Conservation (phyloP, 768 basidiomycete genomes). For the Calocybe indica region DNA sequence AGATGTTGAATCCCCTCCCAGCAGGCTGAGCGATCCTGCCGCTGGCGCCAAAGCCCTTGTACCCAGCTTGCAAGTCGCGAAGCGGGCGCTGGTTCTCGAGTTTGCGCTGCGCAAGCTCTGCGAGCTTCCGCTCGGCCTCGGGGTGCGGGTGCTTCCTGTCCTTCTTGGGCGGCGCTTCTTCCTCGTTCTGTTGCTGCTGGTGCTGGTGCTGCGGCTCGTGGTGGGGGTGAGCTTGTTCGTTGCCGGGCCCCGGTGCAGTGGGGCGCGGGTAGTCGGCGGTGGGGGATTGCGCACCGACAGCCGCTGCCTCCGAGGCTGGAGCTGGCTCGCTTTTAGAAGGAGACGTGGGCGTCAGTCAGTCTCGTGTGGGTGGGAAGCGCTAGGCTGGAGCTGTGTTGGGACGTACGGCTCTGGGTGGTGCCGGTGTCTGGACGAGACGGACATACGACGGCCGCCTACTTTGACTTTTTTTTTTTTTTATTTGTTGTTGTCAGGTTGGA, state of each 20-base stretch:
- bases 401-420: constrained; percentile 27
- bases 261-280: constrained; percentile 49
- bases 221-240: too few relatives aligned
- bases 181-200: constrained; percentile 35
- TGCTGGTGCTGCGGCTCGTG: constrained; percentile 24
- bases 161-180: constrained; percentile 41
- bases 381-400: too few relatives aligned
- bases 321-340: constrained; percentile 9
- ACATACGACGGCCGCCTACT: constrained; percentile 49
- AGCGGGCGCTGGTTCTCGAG: constrained; percentile 43
- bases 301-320: constrained; percentile 8
- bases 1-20: constrained; percentile 33
- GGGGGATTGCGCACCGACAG: constrained; percentile 9
- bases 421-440: constrained; percentile 34
- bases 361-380: not conserved
- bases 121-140: constrained; percentile 39
- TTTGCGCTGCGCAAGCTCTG: constrained; percentile 40
- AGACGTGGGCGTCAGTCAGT: not conserved
- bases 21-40: constrained; percentile 57
- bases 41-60: constrained; percentile 33
- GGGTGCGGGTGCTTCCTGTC: constrained; percentile 38
- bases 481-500: not conserved
- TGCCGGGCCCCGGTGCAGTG: constrained; percentile 20
- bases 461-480: constrained; percentile 22
- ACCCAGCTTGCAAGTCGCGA: constrained; percentile 26